A percentile compares a stretch with the other conserved stretches of the same genome.
Conservation (phyloP, 2,329 filamentous ascomycete genomes). For the Colletotrichum tofieldiae region DNA sequence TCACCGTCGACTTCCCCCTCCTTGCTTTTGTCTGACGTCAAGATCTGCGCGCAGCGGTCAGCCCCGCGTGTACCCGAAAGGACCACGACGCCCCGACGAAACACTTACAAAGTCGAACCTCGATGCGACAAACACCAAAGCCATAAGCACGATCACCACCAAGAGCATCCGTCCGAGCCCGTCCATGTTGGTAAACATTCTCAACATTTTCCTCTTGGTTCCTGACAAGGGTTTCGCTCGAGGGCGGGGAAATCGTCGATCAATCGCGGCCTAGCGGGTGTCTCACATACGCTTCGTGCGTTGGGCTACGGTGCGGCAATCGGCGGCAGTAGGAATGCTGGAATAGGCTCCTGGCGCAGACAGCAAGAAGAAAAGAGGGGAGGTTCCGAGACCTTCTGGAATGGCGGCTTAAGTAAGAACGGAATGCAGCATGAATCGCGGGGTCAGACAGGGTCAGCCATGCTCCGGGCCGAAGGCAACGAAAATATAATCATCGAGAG, state of each 20-base stretch:
- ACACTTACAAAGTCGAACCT: conserved; percentile 42
- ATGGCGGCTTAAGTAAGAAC: conserved; percentile 7
- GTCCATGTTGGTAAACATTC: conserved; percentile 37
- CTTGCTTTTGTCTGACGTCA: conserved; percentile 33
- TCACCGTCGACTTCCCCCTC: conserved; percentile 37
- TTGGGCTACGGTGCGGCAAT: conserved; percentile 10
- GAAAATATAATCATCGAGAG: neutral
- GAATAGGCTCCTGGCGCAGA: conserved; percentile 11
- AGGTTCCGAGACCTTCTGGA: conserved; percentile 8
- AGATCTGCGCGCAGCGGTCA: conserved; percentile 26
- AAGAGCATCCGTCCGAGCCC: conserved; percentile 31
- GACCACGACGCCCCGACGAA: neutral
- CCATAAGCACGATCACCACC: conserved; percentile 40
- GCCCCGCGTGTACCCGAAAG: conserved; percentile 1
- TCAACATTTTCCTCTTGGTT: conserved; percentile 32
- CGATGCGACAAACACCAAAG: conserved; percentile 37
- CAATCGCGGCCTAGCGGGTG: neutral
- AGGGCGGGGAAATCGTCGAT: neutral
- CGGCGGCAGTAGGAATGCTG: neutral
- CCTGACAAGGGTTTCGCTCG: neutral
- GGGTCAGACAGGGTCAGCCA: conserved; percentile 33
- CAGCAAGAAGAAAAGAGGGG: conserved; percentile 2
- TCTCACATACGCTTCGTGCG: neutral
- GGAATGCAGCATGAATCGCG: conserved; percentile 27
- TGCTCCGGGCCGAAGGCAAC: neutral